phyloP scores from a whole-genome alignment of 2,329 filamentous ascomycete species.

The Aschersonia sp. region DNA sequence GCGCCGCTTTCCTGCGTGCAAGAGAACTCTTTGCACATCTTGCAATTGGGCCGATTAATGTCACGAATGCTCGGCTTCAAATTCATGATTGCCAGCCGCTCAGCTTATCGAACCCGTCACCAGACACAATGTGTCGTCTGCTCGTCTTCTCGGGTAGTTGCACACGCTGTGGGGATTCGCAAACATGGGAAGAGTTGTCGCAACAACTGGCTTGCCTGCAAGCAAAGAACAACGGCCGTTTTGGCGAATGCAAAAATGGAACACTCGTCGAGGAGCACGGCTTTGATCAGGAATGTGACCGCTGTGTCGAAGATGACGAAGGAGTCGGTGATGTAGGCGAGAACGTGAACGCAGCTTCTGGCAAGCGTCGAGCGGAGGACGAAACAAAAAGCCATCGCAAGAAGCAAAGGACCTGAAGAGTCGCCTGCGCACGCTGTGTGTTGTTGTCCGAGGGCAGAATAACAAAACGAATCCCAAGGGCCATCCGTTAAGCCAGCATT shows the following conservation, averaged over 20 bases:
- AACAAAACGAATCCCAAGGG: too few species aligned
- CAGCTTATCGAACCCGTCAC: background rate
- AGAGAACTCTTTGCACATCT: background rate
- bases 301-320: slow-evolving; percentile 25
- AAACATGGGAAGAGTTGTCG: slow-evolving; percentile 28
- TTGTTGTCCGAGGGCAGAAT: background rate
- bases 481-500: too few species aligned
- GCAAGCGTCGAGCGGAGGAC: slow-evolving; percentile 9
- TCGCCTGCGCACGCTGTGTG: background rate
- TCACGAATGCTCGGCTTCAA: background rate
- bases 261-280: slow-evolving; percentile 25
- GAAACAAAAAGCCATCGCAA: slow-evolving; percentile 9
- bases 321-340: slow-evolving; percentile 26
- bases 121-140: slow-evolving; percentile 28
- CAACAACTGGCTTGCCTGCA: slow-evolving; percentile 32
- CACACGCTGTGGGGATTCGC: slow-evolving; percentile 23
- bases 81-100: background rate
- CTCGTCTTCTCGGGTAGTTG: slow-evolving; percentile 28
- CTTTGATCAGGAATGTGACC: slow-evolving; percentile 33
- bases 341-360: slow-evolving; percentile 6
- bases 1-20: too few species aligned
- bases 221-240: slow-evolving; percentile 31
- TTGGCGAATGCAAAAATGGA: slow-evolving; percentile 27
- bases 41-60: background rate
- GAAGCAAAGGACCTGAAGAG: slow-evolving; percentile 16